These are phyloP conservation scores for Pleurotus salmoneostramineus DNA, from an alignment of 768 basidiomycete genomes.

Conservation along the genomic window DNA sequence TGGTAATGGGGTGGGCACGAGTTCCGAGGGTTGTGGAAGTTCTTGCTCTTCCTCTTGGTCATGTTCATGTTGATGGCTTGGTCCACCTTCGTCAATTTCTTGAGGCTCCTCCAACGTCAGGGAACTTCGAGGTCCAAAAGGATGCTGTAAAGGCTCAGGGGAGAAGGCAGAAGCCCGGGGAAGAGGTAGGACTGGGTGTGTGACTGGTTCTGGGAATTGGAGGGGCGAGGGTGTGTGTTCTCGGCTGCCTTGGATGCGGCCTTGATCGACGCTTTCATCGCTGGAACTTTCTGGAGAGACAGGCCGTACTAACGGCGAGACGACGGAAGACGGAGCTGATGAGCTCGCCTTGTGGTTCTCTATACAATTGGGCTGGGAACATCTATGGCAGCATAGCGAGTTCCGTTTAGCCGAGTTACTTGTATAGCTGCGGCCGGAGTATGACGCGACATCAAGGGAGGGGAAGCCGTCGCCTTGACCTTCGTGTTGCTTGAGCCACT, in stretches of 20 bases:
- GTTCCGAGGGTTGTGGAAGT: background rate
- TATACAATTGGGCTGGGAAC: conserved; percentile 9
- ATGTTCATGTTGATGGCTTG: background rate
- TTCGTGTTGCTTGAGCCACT: conserved; percentile 62
- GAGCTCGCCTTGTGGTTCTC: background rate
- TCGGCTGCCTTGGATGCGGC: background rate
- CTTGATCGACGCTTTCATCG: background rate
- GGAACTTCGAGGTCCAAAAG: background rate
- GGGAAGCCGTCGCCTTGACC: conserved; percentile 14
- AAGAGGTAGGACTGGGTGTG: conserved; percentile 1
- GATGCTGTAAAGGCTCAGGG: conserved; percentile 5
- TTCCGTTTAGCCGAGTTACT: background rate
- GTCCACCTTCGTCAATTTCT: background rate
- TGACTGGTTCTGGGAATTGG: conserved; percentile 2
- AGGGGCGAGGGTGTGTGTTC: background rate
- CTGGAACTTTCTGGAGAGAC: background rate
- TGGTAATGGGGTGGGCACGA: background rate
- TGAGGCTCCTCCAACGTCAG: background rate
- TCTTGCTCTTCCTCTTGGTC: background rate
- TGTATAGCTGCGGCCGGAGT: background rate
- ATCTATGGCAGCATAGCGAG: conserved; percentile 21
- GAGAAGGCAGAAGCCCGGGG: background rate
- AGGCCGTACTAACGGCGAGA: background rate
- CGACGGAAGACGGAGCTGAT: background rate
- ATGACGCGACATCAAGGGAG: conserved; percentile 8